These are phyloP conservation scores for Dioscorea zingiberensis DNA, from an alignment of 106 monocot genomes.

Conservation along the genomic window DNA sequence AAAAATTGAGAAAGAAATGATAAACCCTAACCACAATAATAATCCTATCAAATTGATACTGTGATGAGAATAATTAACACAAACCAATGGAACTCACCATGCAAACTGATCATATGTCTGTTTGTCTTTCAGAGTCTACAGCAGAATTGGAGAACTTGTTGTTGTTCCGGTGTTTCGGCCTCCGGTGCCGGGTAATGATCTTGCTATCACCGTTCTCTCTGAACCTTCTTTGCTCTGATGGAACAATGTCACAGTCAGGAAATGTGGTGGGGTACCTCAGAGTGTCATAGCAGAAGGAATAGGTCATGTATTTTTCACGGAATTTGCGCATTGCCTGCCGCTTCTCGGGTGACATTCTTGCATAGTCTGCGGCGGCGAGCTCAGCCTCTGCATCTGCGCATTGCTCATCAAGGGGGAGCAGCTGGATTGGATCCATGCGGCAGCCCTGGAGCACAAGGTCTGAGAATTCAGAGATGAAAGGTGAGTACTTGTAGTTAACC, in stretches of 20 bases:
- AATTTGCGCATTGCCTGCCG: conserved; percentile 38
- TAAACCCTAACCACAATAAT: too few relatives aligned
- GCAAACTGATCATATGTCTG: too few relatives aligned
- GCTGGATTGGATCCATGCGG: conserved; percentile 26
- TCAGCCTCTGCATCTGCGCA: conserved; percentile 26
- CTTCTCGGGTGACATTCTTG: conserved; percentile 35
- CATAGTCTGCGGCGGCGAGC: conserved; percentile 13
- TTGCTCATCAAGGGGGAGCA: not conserved
- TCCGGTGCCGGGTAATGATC: not conserved
- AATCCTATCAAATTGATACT: too few relatives aligned
- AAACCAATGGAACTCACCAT: too few relatives aligned
- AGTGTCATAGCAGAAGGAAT: conserved; percentile 58
- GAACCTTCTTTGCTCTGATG: conserved; percentile 36
- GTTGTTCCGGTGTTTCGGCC: not conserved
- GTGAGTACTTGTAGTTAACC: conserved; percentile 68
- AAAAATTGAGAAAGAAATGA: too few relatives aligned
- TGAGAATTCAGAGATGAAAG: conserved; percentile 68
- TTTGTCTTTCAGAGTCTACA: too few relatives aligned
- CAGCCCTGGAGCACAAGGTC: conserved; percentile 61
- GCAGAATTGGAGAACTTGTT: too few relatives aligned
- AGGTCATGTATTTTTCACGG: conserved; percentile 47
- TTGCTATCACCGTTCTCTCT: conserved; percentile 31
- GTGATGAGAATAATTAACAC: too few relatives aligned
- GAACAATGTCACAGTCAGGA: conserved; percentile 46
- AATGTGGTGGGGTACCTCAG: conserved; percentile 38